Evolutionary conservation across 129 eudicot species (phyloP).

Genomic region (Oenanthe sinensis): DNA sequence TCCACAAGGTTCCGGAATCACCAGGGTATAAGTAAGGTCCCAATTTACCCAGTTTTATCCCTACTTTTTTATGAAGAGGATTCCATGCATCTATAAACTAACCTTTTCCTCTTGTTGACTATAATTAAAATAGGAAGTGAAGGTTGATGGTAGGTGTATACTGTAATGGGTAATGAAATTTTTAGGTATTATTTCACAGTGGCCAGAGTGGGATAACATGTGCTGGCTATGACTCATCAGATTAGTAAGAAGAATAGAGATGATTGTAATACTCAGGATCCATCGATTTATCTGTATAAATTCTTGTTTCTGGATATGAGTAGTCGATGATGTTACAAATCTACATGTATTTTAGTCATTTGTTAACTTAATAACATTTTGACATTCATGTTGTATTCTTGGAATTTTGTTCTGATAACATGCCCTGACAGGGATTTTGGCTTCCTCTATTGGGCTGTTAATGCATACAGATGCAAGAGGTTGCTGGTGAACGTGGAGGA

Average conservation of each 20-base stretch:
- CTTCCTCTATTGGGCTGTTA: slow-evolving; percentile 64
- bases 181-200: background rate
- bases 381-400: background rate
- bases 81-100: background rate
- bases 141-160: background rate
- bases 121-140: background rate
- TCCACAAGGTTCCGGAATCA: background rate
- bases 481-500: slow-evolving; percentile 99
- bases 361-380: background rate
- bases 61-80: background rate
- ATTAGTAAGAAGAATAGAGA: background rate
- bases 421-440: slow-evolving; percentile 99
- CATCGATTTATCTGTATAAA: background rate
- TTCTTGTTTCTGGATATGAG: background rate
- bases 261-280: background rate
- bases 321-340: background rate
- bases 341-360: background rate
- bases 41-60: background rate
- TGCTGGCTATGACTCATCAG: background rate
- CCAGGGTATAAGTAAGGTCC: background rate
- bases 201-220: background rate
- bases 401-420: slow-evolving; percentile 66
- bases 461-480: slow-evolving; percentile 98
- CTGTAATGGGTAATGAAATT: background rate
- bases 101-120: background rate